Percentiles rank a stretch among this genome's conserved stretches.
Conservation (phyloP, 495 filamentous ascomycete species). For the Astrocystis sublimbata region DNA sequence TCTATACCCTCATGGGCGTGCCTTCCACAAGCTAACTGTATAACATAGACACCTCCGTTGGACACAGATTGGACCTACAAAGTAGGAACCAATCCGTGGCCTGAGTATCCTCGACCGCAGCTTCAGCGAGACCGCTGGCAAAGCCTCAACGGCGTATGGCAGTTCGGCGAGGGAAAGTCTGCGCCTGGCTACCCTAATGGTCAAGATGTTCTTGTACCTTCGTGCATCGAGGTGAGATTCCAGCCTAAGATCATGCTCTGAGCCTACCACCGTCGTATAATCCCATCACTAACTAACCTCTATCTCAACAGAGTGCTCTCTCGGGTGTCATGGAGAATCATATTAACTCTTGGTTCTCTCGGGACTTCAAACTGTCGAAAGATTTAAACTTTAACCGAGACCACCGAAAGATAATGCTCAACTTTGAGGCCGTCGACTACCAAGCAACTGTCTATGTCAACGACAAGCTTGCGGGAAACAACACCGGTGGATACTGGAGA, state of each 20-base stretch:
- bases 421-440: conserved; percentile 71
- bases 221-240: conserved; percentile 60
- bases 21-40: background rate
- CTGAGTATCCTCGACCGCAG: conserved; percentile 66
- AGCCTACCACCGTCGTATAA: background rate
- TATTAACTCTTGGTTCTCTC: conserved; percentile 63
- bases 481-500: conserved; percentile 63
- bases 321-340: conserved; percentile 55
- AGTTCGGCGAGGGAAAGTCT: conserved; percentile 54
- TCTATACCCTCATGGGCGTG: background rate
- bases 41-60: conserved; percentile 43
- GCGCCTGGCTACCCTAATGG: conserved; percentile 42
- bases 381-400: conserved; percentile 35
- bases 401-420: conserved; percentile 52
- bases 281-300: background rate
- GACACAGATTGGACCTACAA: conserved; percentile 64
- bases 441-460: conserved; percentile 67
- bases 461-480: conserved; percentile 51
- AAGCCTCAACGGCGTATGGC: conserved; percentile 67
- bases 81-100: conserved; percentile 64
- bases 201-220: conserved; percentile 60
- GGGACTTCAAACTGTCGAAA: conserved; percentile 53
- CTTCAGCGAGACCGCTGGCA: conserved; percentile 60
- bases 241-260: background rate
- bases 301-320: conserved; percentile 30